Base-by-base conservation (phyloP, 257 asterid genomes). In the Solanum boliviense region DNA sequence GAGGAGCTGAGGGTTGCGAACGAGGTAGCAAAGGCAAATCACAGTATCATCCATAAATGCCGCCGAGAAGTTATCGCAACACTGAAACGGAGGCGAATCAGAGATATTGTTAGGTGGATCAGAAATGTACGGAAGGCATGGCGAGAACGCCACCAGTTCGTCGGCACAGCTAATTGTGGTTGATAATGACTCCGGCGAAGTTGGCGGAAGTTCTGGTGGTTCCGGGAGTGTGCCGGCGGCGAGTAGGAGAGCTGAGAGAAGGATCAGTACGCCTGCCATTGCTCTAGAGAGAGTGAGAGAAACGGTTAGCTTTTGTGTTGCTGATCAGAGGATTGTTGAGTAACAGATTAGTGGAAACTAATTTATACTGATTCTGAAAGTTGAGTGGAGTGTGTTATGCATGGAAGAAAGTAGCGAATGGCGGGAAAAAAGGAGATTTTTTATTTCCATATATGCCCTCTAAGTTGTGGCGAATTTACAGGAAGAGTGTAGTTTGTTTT, bases 91-190 rank as follows among this genome's bases (percentile, higher is more conserved):
- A 29, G 98, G 99, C 32, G 89, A 87, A 39, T 68, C 90, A 62
- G 96, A 91, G 88, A 86, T 86, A 87, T 95, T 96, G 94, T 94
- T 96, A 34, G 98, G 97, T 78, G 90, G 85, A 23, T 84, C 88
- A 27, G 98, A 90, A 73, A 93, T 90, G 92, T 90, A 95, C 1
- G 96, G 90, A 29, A 96, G 96, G 81, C 99, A 96, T 41, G 91
- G 74, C 15, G 99, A 95, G 91, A 96, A 94, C 10, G 88, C 31
- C 38, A 94, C 96, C 85, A 96, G 89, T 86, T 93, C 93, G 90
- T 92, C 95, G 73, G 97, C 88, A 89, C 99, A 96, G 75, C 92
- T 81, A 2, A 95, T 71, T 18, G 88, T 76, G 3, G 95, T 71
- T 18, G 88, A 76, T 2, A 91, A 90, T 29, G 87, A 36, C 74